Evolutionary conservation across 73 alveolate species (phyloP), one percentile per base, ranked within the genome.

Genomic region (Diophrys appendiculata): DNA sequence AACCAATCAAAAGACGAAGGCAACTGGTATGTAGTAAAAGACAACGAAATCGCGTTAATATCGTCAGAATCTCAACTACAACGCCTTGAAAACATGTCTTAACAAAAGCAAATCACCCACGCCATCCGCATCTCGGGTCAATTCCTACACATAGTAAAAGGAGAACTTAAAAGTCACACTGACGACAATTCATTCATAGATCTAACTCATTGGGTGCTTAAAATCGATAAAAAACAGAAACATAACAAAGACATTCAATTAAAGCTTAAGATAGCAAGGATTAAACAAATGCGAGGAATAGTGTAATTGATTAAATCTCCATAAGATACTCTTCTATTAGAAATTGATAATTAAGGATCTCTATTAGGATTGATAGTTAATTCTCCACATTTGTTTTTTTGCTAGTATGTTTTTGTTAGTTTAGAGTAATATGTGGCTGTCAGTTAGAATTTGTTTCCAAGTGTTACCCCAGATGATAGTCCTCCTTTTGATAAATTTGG

Each of bases 401-500:
- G 93, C 78, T 72, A 79, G 33, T 29, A 32, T 22, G 13, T 71
- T 25, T 86, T 80, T 33, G 33, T 73, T 25, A 69, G 69, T 34
- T 65, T 69, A 11, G 93, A 86, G 13, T 60, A 79, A 56, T 32
- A 81, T 0, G 33, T 80, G 13, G 56, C 81, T 11, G 33, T 68
- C 35, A 33, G 68, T 13, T 54, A 65, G 0, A 86, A 86, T 26
- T 75, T 86, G 18, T 86, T 86, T 65, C 74, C 78, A 34, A 67
- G 80, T 56, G 84, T 86, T 1, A 78, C 78, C 0, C 80, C 89
- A 13, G 87, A 86, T 43, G 93, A 86, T 29, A 68, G 87, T 54
- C 93, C 93, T 0, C 33, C 93, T 23, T 80, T 86, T 71, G 93
- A 86, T 71, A 76, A 56, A 2, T 35, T 54, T 26, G 93, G 93